These are phyloP conservation scores for Triticum monococcum DNA, from an alignment of 176 grass and related monocot genomes.

Conservation along the genomic window DNA sequence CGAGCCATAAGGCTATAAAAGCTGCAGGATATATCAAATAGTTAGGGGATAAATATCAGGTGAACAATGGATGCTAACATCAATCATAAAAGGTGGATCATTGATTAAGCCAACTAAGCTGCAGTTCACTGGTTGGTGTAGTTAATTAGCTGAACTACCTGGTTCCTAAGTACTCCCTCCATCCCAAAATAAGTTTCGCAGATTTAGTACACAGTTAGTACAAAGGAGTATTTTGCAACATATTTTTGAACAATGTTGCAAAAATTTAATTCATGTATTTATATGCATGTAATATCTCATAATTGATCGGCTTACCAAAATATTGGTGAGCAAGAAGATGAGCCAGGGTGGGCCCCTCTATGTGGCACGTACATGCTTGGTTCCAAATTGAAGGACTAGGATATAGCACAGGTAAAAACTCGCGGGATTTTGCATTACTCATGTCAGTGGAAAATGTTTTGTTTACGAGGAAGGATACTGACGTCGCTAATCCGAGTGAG, in stretches of 20 bases:
- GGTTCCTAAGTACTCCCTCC: too few relatives aligned
- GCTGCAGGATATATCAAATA: too few relatives aligned
- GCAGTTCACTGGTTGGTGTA: too few relatives aligned
- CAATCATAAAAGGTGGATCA: neutral
- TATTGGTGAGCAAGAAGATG: constrained; percentile 48
- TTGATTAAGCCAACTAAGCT: neutral
- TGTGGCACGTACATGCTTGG: constrained; percentile 71
- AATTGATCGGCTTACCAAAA: constrained; percentile 31
- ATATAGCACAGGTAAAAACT: constrained; percentile 60
- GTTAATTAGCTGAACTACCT: too few relatives aligned
- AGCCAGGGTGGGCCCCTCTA: constrained; percentile 66
- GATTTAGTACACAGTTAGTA: too few relatives aligned
- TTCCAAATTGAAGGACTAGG: constrained; percentile 79
- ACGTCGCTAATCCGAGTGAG: too few relatives aligned
- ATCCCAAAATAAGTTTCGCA: too few relatives aligned
- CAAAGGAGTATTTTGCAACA: neutral
- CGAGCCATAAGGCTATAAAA: too few relatives aligned
- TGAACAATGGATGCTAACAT: too few relatives aligned
- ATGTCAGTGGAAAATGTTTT: neutral
- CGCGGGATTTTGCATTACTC: neutral
- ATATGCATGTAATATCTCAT: neutral
- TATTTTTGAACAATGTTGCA: neutral
- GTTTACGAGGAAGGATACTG: too few relatives aligned
- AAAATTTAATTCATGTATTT: neutral
- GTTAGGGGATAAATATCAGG: too few relatives aligned